Conservation (phyloP, 2,329 filamentous ascomycete species). For the Colletotrichum sp. region DNA sequence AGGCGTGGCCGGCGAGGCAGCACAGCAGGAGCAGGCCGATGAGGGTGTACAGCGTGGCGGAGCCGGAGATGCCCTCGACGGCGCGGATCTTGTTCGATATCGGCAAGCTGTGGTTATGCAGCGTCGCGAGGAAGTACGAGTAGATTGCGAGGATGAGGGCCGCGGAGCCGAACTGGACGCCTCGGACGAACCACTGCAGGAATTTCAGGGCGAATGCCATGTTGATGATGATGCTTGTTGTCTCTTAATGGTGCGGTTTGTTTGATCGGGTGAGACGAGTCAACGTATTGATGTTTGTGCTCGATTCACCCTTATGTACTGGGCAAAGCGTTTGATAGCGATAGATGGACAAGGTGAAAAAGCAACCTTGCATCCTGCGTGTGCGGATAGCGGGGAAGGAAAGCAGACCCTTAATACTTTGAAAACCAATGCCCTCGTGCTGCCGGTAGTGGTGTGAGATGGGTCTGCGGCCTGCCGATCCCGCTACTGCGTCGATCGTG, state of each 20-base stretch:
- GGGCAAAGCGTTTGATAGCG: neutral
- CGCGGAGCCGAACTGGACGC: slow-evolving; percentile 74
- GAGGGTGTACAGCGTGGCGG: slow-evolving; percentile 75
- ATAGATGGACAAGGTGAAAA: neutral
- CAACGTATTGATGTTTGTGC: neutral
- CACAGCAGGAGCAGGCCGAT: slow-evolving; percentile 77
- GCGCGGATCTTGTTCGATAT: slow-evolving; percentile 73
- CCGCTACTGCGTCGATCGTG: slow-evolving; percentile 12
- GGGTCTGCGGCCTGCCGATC: slow-evolving; percentile 9
- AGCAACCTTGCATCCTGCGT: rapidly evolving
- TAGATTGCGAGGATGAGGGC: slow-evolving; percentile 79
- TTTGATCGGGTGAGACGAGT: neutral
- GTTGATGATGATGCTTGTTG: neutral
- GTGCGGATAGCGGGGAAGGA: neutral
- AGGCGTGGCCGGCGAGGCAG: slow-evolving; percentile 75
- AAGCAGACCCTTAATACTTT: slow-evolving; percentile 1
- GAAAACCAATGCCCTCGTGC: neutral
- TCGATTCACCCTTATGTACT: neutral
- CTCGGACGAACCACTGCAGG: slow-evolving; percentile 73
- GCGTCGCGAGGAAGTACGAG: slow-evolving; percentile 82
- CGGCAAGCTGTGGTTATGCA: slow-evolving; percentile 65
- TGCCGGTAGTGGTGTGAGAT: neutral
- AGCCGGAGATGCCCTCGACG: slow-evolving; percentile 79
- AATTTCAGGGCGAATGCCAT: slow-evolving; percentile 62
- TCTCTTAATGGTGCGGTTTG: neutral